These are phyloP conservation scores for Hemileccinum impolitum DNA, from an alignment of 768 basidiomycete genomes.

Conservation along the genomic window DNA sequence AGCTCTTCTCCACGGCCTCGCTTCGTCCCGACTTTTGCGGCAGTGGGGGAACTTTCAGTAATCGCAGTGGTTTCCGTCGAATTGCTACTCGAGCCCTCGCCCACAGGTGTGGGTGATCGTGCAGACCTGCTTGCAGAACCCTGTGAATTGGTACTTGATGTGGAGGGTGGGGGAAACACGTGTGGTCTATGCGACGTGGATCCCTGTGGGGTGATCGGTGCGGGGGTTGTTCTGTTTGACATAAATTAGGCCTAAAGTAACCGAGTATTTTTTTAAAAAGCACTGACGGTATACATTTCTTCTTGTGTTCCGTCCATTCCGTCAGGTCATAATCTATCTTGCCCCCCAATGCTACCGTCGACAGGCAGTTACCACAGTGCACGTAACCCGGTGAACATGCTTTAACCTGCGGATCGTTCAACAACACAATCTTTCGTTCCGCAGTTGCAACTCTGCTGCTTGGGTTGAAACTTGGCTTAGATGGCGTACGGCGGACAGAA, in stretches of 20 bases:
- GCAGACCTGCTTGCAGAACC: conserved; percentile 10
- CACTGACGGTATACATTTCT: conserved; percentile 41
- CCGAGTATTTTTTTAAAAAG: background rate
- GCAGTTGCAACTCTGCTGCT: conserved; percentile 58
- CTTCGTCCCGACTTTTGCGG: conserved; percentile 38
- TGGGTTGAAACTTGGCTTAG: conserved; percentile 38
- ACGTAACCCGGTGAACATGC: conserved; percentile 43
- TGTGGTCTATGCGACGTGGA: conserved; percentile 12
- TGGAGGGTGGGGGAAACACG: conserved; percentile 17
- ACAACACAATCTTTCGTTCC: conserved; percentile 56
- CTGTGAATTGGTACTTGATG: conserved; percentile 15
- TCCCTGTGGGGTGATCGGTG: conserved; percentile 21
- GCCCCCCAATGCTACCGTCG: conserved; percentile 42
- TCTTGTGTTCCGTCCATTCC: conserved; percentile 64
- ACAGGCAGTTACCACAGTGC: conserved; percentile 50
- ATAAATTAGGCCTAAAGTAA: conserved; percentile 1
- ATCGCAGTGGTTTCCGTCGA: conserved; percentile 40
- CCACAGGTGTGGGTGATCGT: conserved; percentile 13
- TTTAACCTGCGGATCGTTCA: conserved; percentile 64
- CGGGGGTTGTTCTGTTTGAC: conserved; percentile 15
- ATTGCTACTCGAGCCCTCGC: conserved; percentile 23
- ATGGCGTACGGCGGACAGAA: conserved; percentile 18
- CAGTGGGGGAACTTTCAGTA: conserved; percentile 19
- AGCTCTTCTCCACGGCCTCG: conserved; percentile 48
- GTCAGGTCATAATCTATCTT: conserved; percentile 57